Conservation (phyloP, 495 filamentous ascomycete genomes). For the Beverwykella pulmonaria region DNA sequence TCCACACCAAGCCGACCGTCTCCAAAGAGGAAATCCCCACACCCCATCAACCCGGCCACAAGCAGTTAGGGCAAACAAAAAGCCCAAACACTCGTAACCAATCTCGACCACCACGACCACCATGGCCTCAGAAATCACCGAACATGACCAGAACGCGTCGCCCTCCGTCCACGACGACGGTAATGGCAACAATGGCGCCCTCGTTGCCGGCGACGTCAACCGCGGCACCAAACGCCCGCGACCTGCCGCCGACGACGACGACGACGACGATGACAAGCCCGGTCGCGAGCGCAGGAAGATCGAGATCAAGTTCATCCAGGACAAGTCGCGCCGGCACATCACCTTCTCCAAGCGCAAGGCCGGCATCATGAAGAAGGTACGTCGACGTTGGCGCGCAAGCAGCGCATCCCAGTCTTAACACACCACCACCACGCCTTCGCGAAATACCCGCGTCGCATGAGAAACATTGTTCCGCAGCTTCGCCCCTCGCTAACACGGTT, state of each 20-base stretch:
- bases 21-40: conserved; percentile 44
- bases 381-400: conserved; percentile 23
- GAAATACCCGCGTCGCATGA: conserved; percentile 35
- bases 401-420: conserved; percentile 26
- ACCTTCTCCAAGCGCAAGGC: conserved; percentile 99
- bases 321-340: conserved; percentile 99
- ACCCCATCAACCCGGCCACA: conserved; percentile 35
- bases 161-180: conserved; percentile 60
- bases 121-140: conserved; percentile 48
- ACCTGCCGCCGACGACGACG: conserved; percentile 84
- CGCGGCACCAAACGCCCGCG: conserved; percentile 90
- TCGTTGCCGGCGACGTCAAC: conserved; percentile 59
- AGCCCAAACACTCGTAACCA: conserved; percentile 36
- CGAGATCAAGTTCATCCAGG: conserved; percentile 99
- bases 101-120: conserved; percentile 27
- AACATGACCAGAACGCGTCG: conserved; percentile 51
- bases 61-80: conserved; percentile 39
- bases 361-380: conserved; percentile 99
- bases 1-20: conserved; percentile 4
- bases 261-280: conserved; percentile 97
- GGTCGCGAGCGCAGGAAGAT: conserved; percentile 99
- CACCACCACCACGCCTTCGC: neutral
- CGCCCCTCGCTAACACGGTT: conserved; percentile 23
- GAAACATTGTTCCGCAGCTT: conserved; percentile 22
- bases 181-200: conserved; percentile 56